Conservation (phyloP, 108 stramenopile genomes). For the Pseudonitzschia multiseries region DNA sequence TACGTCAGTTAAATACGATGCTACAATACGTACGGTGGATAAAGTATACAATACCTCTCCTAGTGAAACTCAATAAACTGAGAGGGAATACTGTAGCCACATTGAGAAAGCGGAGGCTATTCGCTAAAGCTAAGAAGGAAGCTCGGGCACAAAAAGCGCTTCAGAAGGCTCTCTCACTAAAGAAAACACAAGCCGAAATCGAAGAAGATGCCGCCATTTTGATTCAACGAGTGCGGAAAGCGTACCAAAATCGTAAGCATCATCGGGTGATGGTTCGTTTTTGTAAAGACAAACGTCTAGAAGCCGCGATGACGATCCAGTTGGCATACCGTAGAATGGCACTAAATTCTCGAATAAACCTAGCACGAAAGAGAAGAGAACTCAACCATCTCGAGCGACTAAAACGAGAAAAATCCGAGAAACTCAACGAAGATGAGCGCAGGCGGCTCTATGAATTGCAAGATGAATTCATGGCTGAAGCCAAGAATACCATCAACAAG, state of each 20-base stretch:
- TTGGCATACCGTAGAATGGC: slow-evolving; percentile 19
- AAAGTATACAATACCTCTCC: slow-evolving; percentile 66
- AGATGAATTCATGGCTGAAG: slow-evolving; percentile 42
- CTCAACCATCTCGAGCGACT: slow-evolving; percentile 23
- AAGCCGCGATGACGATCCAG: slow-evolving; percentile 42
- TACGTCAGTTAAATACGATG: slow-evolving; percentile 12
- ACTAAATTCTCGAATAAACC: slow-evolving; percentile 11
- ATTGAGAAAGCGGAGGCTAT: slow-evolving; percentile 46
- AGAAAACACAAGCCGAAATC: slow-evolving; percentile 27
- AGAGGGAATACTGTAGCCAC: slow-evolving; percentile 51
- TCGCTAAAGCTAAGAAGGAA: slow-evolving; percentile 28
- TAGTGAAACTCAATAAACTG: slow-evolving; percentile 68
- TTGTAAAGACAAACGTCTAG: slow-evolving; percentile 10
- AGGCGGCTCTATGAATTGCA: slow-evolving; percentile 51
- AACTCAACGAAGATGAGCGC: slow-evolving; percentile 31
- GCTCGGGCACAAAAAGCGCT: slow-evolving; percentile 20
- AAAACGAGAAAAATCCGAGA: slow-evolving; percentile 14
- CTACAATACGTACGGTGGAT: slow-evolving; percentile 46
- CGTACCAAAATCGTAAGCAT: slow-evolving; percentile 32
- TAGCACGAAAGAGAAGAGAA: slow-evolving; percentile 26
- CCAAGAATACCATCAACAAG: slow-evolving; percentile 35
- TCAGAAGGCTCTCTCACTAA: slow-evolving; percentile 29
- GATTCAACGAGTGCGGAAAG: slow-evolving; percentile 57
- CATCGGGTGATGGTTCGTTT: slow-evolving; percentile 36
- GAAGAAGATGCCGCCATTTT: slow-evolving; percentile 46